Evolutionary conservation across 75 land plant genomes (phyloP).

Genomic region (Selaginella tamariscina): DNA sequence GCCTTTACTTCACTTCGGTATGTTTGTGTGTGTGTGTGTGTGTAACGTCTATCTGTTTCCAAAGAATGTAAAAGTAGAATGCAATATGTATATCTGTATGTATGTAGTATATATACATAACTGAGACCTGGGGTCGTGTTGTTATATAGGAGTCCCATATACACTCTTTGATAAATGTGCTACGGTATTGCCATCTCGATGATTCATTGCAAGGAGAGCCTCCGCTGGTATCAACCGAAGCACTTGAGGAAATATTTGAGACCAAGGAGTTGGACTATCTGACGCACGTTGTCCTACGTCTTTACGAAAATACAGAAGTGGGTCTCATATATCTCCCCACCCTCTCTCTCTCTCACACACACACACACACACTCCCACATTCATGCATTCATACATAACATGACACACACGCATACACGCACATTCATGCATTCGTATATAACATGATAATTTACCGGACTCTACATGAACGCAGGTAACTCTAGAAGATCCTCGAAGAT

Average conservation of each 20-base stretch:
- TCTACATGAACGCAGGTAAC: constrained; percentile 39
- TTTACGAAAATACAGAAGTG: constrained; percentile 96
- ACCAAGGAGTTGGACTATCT: constrained; percentile 95
- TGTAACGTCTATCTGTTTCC: no score
- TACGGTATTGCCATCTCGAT: constrained; percentile 93
- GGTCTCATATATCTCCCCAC: no score
- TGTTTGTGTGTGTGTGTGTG: constrained; percentile 1
- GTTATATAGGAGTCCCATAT: constrained; percentile 90
- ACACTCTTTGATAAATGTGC: constrained; percentile 93
- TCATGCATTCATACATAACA: no score
- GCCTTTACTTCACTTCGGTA: constrained; percentile 93
- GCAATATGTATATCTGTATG: no score
- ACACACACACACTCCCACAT: no score
- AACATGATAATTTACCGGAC: no score
- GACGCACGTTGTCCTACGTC: constrained; percentile 82
- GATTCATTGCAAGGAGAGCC: constrained; percentile 81
- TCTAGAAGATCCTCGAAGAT: constrained; percentile 70
- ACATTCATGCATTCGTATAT: no score
- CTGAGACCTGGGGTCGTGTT: constrained; percentile 5
- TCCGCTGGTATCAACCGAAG: constrained; percentile 66
- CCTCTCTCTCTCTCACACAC: no score
- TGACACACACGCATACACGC: no score
- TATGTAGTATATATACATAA: no score
- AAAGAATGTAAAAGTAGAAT: no score
- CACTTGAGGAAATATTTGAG: constrained; percentile 63